Evolutionary conservation across 1,284 basidiomycete genomes (phyloP), one percentile per base, ranked within the genome.

Genomic region (Cutaneotrichosporon mucoides): DNA sequence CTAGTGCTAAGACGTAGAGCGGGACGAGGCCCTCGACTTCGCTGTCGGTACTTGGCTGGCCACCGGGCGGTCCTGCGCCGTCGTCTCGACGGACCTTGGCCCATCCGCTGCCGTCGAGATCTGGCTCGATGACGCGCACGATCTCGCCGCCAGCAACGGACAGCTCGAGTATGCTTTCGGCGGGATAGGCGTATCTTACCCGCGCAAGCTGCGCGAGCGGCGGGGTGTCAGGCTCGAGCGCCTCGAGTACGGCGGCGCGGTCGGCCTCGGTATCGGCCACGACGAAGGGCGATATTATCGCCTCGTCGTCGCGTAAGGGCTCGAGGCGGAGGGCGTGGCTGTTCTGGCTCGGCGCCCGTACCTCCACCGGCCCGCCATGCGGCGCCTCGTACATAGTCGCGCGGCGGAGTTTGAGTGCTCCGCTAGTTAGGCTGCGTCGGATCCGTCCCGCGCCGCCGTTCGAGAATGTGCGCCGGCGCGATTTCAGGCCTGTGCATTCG

Each of bases 21-120:
- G 65, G 65, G 15, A 59, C 65, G 3, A 64, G 52, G 11, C 65
- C 65, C 45, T 62, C 60, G 2, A 47, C 47, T 1, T 51, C 57
- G 24, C 24, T 24, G 24, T 24, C 24, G 24, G 24, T 24, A 24
- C 24, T 24, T 24, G 24, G 24, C 24, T 24, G 24, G 24, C 24
- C 24, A 24, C 24, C 24, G 24, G 24, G 24, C 24, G 24, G 24
- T 24, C 24, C 24, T 3, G 24, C 24, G 24, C 24, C 24, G 24
- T 24, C 24, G 24, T 24, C 24, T 24, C 53, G 55, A 9, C 65
- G 52, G 1, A 60, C 58, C 35, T 56, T 58, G 46, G 60, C 40
- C 65, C 65, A 66, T 13, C 65, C 65, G 24, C 15, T 44, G 6
- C 62, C 62, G 42, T 61, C 60, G 8, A 66, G 46, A 54, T 66